Evolutionary conservation across 2,329 filamentous ascomycete genomes (phyloP).

Genomic region (Tolypocladium ovalisporum): DNA sequence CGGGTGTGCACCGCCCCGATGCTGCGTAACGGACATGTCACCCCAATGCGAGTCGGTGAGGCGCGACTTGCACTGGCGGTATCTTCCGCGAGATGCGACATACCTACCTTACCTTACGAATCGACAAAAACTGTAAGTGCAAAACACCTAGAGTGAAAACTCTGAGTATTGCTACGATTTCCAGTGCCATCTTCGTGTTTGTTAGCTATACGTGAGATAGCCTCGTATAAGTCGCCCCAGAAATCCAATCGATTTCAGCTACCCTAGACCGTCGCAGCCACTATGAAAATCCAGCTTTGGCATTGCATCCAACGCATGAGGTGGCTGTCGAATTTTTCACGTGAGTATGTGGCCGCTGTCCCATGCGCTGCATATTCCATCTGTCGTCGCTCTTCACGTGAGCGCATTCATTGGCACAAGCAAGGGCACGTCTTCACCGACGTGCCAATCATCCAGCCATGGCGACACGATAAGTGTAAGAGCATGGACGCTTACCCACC

Average conservation of each 20-base stretch:
- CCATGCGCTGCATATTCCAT: neutral
- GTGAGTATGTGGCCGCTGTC: neutral
- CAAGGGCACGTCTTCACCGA: neutral
- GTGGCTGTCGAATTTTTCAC: neutral
- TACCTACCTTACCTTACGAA: no score
- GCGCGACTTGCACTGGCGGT: neutral
- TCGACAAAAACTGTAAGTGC: no score
- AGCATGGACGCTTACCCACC: neutral
- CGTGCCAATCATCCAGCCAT: neutral
- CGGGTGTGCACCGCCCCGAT: neutral
- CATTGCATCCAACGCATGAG: neutral
- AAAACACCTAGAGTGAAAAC: no score
- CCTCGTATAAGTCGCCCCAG: neutral
- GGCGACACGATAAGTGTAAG: neutral
- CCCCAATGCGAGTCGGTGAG: neutral
- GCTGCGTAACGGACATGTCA: neutral
- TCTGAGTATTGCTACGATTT: neutral
- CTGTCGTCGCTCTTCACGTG: neutral
- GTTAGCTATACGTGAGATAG: neutral
- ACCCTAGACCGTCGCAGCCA: neutral
- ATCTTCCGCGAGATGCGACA: neutral
- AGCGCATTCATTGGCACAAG: neutral
- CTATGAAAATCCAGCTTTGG: neutral
- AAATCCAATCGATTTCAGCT: neutral
- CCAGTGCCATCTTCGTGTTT: no score